phyloP scores from a whole-genome alignment of 2,329 filamentous ascomycete species.

The Colletotrichum sojae region DNA sequence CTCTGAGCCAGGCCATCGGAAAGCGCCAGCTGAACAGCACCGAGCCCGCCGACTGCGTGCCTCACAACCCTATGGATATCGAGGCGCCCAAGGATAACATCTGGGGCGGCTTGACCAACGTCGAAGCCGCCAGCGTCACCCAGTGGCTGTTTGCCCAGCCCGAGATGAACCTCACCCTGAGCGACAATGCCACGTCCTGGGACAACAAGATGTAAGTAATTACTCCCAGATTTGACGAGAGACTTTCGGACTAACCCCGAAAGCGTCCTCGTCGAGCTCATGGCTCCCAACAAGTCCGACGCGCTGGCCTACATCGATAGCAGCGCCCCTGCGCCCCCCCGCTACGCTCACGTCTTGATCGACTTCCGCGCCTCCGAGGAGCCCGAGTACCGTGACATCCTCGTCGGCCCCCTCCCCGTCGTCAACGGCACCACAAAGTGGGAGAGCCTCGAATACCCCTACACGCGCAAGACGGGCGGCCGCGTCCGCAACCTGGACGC shows the following conservation, averaged over 20 bases:
- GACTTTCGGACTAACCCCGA: not conserved
- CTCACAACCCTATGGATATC: constrained; percentile 36
- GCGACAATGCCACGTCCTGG: constrained; percentile 52
- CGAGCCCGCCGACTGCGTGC: constrained; percentile 15
- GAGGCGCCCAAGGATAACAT: constrained; percentile 58
- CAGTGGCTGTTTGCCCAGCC: constrained; percentile 56
- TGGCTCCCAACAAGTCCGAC: constrained; percentile 65
- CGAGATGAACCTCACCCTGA: constrained; percentile 55
- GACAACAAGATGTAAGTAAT: constrained; percentile 52
- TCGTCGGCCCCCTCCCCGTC: constrained; percentile 65
- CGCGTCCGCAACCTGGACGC: constrained; percentile 57
- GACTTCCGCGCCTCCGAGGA: constrained; percentile 55
- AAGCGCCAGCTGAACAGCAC: constrained; percentile 30
- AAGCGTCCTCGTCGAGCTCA: constrained; percentile 53
- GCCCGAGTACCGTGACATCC: constrained; percentile 58
- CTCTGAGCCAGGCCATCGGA: constrained; percentile 20
- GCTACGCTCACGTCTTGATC: constrained; percentile 61
- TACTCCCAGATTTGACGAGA: no score
- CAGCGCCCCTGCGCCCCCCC: constrained; percentile 50
- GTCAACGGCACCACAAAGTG: constrained; percentile 54
- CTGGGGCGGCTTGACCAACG: constrained; percentile 55
- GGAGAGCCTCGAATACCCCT: constrained; percentile 58
- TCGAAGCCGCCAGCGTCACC: constrained; percentile 55
- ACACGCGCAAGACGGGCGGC: constrained; percentile 56
- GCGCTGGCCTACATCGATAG: constrained; percentile 60